phyloP scores from a whole-genome alignment of 2,329 filamentous ascomycete species.

The Neofusicoccum umdonicola region DNA sequence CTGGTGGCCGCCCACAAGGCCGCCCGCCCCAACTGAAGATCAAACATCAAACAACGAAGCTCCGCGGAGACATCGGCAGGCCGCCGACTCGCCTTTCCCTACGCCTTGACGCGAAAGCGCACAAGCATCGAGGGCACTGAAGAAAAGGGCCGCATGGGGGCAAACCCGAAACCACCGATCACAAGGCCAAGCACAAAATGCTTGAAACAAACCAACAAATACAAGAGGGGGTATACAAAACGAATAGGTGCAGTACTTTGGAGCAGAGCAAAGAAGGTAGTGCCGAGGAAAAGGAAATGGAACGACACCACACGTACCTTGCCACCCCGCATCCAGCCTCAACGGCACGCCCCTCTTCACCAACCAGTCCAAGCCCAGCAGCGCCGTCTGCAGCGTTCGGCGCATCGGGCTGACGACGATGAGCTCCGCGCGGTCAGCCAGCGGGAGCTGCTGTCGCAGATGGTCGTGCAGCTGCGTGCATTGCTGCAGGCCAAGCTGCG shows the following conservation, averaged over 20 bases:
- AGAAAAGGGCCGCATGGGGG: background rate
- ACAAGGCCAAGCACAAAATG: background rate
- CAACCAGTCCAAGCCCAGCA: slow-evolving; percentile 58
- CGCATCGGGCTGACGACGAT: slow-evolving; percentile 65
- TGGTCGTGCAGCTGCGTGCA: slow-evolving; percentile 39
- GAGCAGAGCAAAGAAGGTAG: background rate
- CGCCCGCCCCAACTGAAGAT: background rate
- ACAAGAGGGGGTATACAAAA: too few species aligned
- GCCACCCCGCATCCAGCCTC: slow-evolving; percentile 62
- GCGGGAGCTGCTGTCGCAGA: slow-evolving; percentile 32
- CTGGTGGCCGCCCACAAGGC: background rate
- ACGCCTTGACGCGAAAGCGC: too few species aligned
- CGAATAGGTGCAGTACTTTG: too few species aligned
- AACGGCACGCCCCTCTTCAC: slow-evolving; percentile 55
- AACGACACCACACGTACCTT: slow-evolving; percentile 46
- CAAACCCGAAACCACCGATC: background rate
- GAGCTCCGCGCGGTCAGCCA: slow-evolving; percentile 48
- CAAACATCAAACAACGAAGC: background rate
- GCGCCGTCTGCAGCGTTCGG: slow-evolving; percentile 64
- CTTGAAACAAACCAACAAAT: too few species aligned
- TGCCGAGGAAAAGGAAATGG: background rate
- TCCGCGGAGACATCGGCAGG: background rate
- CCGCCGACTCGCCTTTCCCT: too few species aligned
- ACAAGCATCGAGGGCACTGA: background rate
- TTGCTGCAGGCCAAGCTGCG: slow-evolving; percentile 42